Evolutionary conservation across 2,329 filamentous ascomycete genomes (phyloP).

Genomic region (Monilinia laxa): DNA sequence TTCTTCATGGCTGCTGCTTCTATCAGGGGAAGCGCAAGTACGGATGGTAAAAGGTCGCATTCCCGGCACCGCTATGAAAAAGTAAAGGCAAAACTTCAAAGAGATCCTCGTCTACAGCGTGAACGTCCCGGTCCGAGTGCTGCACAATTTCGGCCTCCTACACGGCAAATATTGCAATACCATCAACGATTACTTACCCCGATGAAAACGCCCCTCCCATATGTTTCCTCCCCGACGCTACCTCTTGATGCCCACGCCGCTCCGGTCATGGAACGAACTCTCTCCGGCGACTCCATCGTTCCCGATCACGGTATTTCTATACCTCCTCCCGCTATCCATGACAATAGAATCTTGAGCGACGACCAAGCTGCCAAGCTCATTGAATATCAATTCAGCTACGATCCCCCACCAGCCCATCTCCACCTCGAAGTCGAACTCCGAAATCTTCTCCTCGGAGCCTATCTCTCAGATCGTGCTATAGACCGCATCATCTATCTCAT

Average conservation of each 20-base stretch:
- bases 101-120: constrained; percentile 9
- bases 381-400: constrained; percentile 27
- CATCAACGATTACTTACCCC: neutral
- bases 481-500: constrained; percentile 58
- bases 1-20: constrained; percentile 22
- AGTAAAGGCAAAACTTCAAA: constrained; percentile 9
- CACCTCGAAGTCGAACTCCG: constrained; percentile 26
- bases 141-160: constrained; percentile 6
- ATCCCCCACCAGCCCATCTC: constrained; percentile 23
- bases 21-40: constrained; percentile 17
- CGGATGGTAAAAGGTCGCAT: constrained; percentile 19
- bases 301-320: constrained; percentile 32
- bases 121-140: constrained; percentile 5
- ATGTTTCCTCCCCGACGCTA: constrained; percentile 3
- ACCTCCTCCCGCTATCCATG: constrained; percentile 4
- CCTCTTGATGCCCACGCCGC: neutral
- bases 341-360: constrained; percentile 30
- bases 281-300: constrained; percentile 39
- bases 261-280: constrained; percentile 37
- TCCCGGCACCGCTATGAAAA: constrained; percentile 21
- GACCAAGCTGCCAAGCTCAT: constrained; percentile 33
- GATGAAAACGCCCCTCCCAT: constrained; percentile 3
- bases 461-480: constrained; percentile 4
- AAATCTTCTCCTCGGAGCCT: constrained; percentile 8
- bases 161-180: constrained; percentile 10